Evolutionary conservation across 2,329 filamentous ascomycete genomes (phyloP).

Genomic region (Apiospora hydei): DNA sequence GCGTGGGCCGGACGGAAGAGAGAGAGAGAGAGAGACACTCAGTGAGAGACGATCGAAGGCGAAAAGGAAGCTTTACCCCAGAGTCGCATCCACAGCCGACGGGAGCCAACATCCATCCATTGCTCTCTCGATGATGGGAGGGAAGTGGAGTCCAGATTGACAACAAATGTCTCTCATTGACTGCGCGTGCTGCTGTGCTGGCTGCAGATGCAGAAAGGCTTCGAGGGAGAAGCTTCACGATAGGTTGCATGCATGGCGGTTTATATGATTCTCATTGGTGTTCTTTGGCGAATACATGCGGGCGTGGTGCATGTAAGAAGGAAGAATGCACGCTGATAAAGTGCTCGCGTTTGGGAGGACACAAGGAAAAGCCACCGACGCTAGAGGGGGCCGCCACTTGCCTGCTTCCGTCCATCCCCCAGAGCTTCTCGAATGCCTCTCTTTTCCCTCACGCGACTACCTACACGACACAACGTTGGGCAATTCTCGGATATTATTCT

Average conservation of each 20-base stretch:
- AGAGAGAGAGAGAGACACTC: not conserved
- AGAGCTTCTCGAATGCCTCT: not conserved
- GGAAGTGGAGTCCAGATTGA: not conserved
- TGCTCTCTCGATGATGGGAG: not conserved
- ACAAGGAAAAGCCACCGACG: not conserved
- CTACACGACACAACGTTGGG: not conserved
- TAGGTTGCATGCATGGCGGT: not conserved
- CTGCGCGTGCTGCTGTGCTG: not conserved
- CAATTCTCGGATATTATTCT: not conserved
- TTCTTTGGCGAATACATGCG: not conserved
- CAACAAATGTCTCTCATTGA: conserved; percentile 1
- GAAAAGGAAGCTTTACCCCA: conserved; percentile 10
- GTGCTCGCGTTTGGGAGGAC: conserved; percentile 13
- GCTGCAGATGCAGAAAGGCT: not conserved
- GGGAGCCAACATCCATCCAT: not conserved
- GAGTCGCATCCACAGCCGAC: conserved; percentile 14
- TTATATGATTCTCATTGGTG: not conserved
- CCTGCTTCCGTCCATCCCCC: not conserved
- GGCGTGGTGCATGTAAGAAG: not conserved
- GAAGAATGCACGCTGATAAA: not conserved
- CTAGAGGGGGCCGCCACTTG: not conserved
- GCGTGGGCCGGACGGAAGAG: conserved; percentile 3
- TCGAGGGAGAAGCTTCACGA: not conserved
- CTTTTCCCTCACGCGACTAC: not conserved
- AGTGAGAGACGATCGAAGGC: not conserved